Evolutionary conservation across 2,329 filamentous ascomycete species (phyloP), one percentile per base, ranked within the genome.

Genomic region (Penicillium brasilianum): DNA sequence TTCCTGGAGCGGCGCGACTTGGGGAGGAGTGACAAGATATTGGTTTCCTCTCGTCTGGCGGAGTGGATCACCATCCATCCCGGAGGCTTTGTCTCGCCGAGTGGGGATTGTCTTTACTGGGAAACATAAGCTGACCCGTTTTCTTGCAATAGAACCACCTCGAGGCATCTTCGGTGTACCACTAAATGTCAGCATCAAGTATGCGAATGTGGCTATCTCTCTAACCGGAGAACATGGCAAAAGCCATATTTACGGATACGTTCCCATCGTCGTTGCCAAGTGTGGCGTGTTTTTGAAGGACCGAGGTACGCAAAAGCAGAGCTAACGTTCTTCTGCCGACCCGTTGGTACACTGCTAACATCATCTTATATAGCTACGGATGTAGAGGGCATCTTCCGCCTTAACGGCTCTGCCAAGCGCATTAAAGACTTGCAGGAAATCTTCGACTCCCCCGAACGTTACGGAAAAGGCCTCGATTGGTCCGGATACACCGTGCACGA

Each of bases 191-290:
- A 98, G 94, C 80, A 98, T 99, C 76, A 91, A 90, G 62, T 98
- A 99, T 77, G 95, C 95, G 61, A 99, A 98, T 74, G 95, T 99
- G 62, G 95, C 95, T 66, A 99, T 99, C 72, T 98, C 94, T 22
- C 86, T 99, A 30, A 91, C 95, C 67, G 93, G 98, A 75, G 92
- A 94, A 67, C 86, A 95, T 67, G 94, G 94, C 34, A 88, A 95
- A 77, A 97, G 92, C 79, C 98, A 97, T 77, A 97, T 98, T 57
- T 99, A 98, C 77, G 95, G 95, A 72, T 98, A 98, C 73, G 94
- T 99, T 8, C 95, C 95, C 18, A 98, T 99, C 66, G 94, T 99
- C 46, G 94, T 99, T 57, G 95, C 95, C 37, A 99, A 99, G 78
- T 98, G 95, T 76, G 95, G 95, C 64, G 93, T 99, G 4, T 99